phyloP scores from a whole-genome alignment of 805 yeast genomes.

The Sugiyamaella smithiae region DNA sequence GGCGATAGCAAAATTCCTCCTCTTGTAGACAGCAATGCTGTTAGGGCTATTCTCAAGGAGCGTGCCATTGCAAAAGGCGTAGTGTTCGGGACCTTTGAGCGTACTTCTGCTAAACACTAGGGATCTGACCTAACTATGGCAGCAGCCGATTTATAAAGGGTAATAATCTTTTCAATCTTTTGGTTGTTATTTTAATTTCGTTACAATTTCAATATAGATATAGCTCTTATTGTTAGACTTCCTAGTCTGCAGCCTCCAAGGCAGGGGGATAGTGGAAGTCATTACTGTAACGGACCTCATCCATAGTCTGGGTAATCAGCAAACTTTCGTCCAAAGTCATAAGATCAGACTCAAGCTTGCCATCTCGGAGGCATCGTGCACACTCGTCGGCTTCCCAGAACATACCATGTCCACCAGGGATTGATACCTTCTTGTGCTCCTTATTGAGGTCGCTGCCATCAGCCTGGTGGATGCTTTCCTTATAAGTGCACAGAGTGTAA shows the following conservation, averaged over 20 bases:
- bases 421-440: conserved; percentile 8
- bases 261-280: conserved; percentile 47
- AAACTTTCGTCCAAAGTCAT: conserved; percentile 48
- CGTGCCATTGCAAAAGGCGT: conserved; percentile 16
- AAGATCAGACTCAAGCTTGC: conserved; percentile 37
- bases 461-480: conserved; percentile 7
- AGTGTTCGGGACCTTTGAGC: conserved; percentile 19
- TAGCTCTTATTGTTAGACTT: background rate
- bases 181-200: too few species aligned
- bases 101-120: conserved; percentile 14
- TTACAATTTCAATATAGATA: background rate
- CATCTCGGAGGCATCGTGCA: conserved; percentile 44
- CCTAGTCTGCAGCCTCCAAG: conserved; percentile 19
- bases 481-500: conserved; percentile 19
- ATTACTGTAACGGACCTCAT: conserved; percentile 43
- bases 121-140: background rate
- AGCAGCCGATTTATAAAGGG: background rate
- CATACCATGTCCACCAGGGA: conserved; percentile 42
- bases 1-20: conserved; percentile 1
- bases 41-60: conserved; percentile 4
- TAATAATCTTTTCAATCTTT: too few species aligned
- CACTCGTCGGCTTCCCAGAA: conserved; percentile 56
- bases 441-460: conserved; percentile 1
- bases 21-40: conserved; percentile 2
- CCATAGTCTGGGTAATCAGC: conserved; percentile 49